phyloP scores from a whole-genome alignment of 1,284 basidiomycete genomes.

The Austroboletus niveus region DNA sequence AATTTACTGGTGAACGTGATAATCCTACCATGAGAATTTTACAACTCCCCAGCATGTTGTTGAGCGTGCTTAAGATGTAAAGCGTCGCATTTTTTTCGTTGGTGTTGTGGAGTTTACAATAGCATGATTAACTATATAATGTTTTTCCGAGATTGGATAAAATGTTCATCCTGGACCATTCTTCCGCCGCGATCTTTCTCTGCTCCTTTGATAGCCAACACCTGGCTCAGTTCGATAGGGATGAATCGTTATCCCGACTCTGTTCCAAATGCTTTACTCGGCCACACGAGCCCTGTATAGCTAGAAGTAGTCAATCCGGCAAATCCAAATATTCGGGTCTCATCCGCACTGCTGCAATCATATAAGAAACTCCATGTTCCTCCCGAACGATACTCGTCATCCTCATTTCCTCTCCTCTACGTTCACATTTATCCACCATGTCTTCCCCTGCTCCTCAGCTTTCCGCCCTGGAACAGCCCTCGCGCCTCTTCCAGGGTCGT shows the following conservation, averaged over 20 bases:
- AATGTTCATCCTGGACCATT: background rate
- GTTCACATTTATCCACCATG: too few species aligned
- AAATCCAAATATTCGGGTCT: background rate
- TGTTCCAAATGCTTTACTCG: background rate
- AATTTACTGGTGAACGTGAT: too few species aligned
- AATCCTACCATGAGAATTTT: too few species aligned
- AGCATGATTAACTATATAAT: too few species aligned
- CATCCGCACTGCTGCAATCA: background rate
- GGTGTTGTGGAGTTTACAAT: too few species aligned
- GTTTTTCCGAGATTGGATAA: background rate
- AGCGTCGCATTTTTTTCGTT: too few species aligned
- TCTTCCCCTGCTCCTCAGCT: background rate
- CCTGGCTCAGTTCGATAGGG: background rate
- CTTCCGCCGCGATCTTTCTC: background rate
- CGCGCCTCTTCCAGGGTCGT: conserved; percentile 27
- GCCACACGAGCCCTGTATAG: background rate
- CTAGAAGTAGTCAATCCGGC: background rate
- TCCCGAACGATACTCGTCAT: background rate
- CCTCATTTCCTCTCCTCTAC: background rate
- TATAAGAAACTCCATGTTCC: background rate
- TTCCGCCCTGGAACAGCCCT: background rate
- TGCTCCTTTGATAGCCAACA: background rate
- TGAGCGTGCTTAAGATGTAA: too few species aligned
- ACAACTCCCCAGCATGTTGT: too few species aligned
- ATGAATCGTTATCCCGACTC: background rate